These are phyloP conservation scores for Aspergillus sp. DNA, from an alignment of 2,329 filamentous ascomycete genomes.

Conservation along the genomic window DNA sequence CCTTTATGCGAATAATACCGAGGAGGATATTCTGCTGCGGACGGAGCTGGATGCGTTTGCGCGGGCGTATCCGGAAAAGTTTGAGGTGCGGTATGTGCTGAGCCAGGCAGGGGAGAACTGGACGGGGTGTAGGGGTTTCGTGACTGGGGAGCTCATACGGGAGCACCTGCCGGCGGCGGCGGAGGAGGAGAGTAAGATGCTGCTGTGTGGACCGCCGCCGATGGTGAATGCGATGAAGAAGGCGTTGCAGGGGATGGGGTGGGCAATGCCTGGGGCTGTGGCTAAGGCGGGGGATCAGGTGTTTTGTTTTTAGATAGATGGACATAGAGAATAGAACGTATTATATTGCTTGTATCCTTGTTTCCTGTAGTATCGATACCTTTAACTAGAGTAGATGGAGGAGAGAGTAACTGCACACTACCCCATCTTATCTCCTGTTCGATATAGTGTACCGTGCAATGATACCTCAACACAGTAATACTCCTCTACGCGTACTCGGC, in stretches of 20 bases:
- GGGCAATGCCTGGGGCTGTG: slow-evolving; percentile 46
- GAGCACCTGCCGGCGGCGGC: slow-evolving; percentile 44
- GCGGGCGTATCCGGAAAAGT: slow-evolving; percentile 48
- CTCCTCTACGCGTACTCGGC: no score
- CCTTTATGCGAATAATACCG: slow-evolving; percentile 57
- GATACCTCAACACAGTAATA: no score
- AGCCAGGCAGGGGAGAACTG: slow-evolving; percentile 46
- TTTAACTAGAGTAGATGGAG: no score
- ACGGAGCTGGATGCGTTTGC: slow-evolving; percentile 54
- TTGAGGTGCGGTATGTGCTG: slow-evolving; percentile 55
- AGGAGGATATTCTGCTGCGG: slow-evolving; percentile 59
- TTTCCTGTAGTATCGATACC: no score
- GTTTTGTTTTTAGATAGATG: slow-evolving; percentile 51
- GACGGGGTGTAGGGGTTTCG: slow-evolving; percentile 47
- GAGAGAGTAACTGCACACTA: no score
- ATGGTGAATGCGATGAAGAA: slow-evolving; percentile 59
- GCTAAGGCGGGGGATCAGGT: slow-evolving; percentile 53
- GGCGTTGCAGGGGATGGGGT: slow-evolving; percentile 48
- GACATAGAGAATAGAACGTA: neutral
- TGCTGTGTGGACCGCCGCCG: slow-evolving; percentile 59
- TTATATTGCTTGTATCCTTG: neutral
- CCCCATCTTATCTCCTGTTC: no score
- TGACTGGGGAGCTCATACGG: slow-evolving; percentile 51
- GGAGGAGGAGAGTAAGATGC: slow-evolving; percentile 48
- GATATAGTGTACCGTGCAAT: no score